A percentile compares a stretch with the other conserved stretches of the same genome.
phyloP scores from a whole-genome alignment of 2,329 filamentous ascomycete genomes.

The Calonectria pseudoreteaudii region DNA sequence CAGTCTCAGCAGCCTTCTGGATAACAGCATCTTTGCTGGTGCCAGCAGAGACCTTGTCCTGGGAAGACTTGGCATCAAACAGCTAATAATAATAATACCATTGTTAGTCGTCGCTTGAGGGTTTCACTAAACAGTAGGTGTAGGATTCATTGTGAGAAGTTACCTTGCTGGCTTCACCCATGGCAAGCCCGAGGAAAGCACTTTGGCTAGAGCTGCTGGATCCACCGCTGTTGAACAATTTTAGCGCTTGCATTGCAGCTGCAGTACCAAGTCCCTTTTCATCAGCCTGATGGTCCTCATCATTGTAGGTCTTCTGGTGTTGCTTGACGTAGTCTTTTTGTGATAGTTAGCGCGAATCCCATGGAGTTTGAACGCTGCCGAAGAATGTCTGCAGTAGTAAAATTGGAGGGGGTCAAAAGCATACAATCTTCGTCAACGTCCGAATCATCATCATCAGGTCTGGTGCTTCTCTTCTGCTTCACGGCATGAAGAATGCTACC shows the following conservation, averaged over 20 bases:
- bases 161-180: constrained; percentile 85
- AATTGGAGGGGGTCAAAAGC: constrained; percentile 10
- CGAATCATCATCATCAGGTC: constrained; percentile 62
- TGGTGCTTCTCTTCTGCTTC: constrained; percentile 60
- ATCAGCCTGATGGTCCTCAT: constrained; percentile 59
- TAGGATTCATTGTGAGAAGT: not conserved
- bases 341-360: not conserved
- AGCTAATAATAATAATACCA: constrained; percentile 58
- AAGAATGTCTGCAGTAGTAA: not conserved
- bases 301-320: constrained; percentile 80
- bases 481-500: constrained; percentile 60
- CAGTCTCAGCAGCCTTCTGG: constrained; percentile 84
- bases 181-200: constrained; percentile 85
- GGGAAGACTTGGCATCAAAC: constrained; percentile 68
- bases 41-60: constrained; percentile 65
- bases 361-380: not conserved
- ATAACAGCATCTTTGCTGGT: constrained; percentile 85
- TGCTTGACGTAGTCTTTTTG: constrained; percentile 74
- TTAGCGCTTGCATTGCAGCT: constrained; percentile 84
- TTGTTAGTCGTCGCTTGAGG: constrained; percentile 17
- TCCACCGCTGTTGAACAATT: constrained; percentile 76
- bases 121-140: not conserved
- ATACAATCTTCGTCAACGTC: constrained; percentile 63
- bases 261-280: constrained; percentile 73
- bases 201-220: constrained; percentile 72